Percentiles rank a stretch among this genome's conserved stretches.
phyloP scores from a whole-genome alignment of 495 filamentous ascomycete genomes.

The Aspergillus campestris region DNA sequence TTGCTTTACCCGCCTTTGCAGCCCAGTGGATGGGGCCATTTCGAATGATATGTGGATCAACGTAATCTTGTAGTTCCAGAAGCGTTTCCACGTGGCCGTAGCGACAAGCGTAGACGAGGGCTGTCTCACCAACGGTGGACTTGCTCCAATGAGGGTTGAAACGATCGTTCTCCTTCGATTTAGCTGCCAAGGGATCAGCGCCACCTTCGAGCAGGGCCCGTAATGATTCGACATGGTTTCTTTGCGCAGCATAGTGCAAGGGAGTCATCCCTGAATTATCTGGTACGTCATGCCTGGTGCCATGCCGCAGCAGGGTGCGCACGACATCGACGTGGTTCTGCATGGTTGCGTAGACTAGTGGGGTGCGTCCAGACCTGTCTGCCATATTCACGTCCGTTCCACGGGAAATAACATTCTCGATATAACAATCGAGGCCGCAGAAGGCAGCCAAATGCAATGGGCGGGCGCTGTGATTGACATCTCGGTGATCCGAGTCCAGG shows the following conservation, averaged over 20 bases:
- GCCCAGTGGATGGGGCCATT: not conserved
- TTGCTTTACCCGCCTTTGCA: not conserved
- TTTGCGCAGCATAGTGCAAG: slow-evolving; percentile 14
- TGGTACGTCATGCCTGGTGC: slow-evolving; percentile 4
- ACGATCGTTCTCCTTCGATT: not conserved
- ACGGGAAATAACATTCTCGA: slow-evolving; percentile 1
- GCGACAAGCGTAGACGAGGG: not conserved
- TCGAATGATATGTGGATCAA: not conserved
- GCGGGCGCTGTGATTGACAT: not conserved
- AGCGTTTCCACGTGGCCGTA: not conserved
- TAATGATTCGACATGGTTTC: not conserved
- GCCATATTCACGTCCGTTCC: slow-evolving; percentile 1
- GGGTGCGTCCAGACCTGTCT: slow-evolving; percentile 8
- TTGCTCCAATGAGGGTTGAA: not conserved
- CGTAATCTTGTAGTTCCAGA: not conserved
- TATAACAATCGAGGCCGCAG: slow-evolving; percentile 4
- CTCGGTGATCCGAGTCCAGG: not conserved
- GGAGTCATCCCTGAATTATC: slow-evolving; percentile 15
- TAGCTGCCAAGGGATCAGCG: not conserved
- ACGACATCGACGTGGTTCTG: slow-evolving; percentile 13
- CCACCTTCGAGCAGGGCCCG: not conserved
- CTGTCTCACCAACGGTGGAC: not conserved
- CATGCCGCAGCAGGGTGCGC: slow-evolving; percentile 11
- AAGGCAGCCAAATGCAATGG: slow-evolving; percentile 9
- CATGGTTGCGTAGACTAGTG: slow-evolving; percentile 14